phyloP scores from a whole-genome alignment of 495 filamentous ascomycete species.

The Aspergillus baeticus region DNA sequence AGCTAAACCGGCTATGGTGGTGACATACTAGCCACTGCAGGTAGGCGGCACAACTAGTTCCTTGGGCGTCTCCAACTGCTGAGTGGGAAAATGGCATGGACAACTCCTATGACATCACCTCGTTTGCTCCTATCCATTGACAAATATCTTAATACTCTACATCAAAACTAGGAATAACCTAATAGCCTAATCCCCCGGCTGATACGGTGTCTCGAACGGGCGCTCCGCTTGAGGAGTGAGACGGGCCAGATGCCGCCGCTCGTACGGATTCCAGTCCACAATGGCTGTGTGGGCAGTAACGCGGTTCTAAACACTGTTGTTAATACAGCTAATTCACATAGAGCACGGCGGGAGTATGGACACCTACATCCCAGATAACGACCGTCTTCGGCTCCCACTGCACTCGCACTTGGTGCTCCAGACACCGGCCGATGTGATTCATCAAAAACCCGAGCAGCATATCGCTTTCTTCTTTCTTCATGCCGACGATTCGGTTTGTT shows the following conservation, averaged over 20 bases:
- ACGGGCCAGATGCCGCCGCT: background rate
- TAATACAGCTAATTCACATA: background rate
- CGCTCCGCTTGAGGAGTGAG: slow-evolving; percentile 3
- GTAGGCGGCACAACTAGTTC: no score
- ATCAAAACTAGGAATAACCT: no score
- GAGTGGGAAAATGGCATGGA: no score
- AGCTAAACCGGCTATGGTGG: no score
- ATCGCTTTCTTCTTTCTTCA: slow-evolving; percentile 4
- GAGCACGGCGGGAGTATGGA: background rate
- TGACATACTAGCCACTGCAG: no score
- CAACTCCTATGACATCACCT: no score
- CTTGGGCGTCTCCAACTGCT: no score
- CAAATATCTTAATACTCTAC: no score
- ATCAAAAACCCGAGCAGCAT: background rate
- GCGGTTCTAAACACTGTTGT: background rate
- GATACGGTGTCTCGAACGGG: background rate
- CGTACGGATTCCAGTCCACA: background rate
- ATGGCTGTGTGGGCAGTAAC: background rate
- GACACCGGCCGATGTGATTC: background rate
- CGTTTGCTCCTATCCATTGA: no score
- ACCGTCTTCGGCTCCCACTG: background rate
- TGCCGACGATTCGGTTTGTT: background rate
- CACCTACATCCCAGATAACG: background rate
- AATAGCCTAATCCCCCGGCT: no score
- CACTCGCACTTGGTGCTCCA: background rate